Conservation (phyloP, 352 stramenopile species). For the Globisporangium radiosum region DNA sequence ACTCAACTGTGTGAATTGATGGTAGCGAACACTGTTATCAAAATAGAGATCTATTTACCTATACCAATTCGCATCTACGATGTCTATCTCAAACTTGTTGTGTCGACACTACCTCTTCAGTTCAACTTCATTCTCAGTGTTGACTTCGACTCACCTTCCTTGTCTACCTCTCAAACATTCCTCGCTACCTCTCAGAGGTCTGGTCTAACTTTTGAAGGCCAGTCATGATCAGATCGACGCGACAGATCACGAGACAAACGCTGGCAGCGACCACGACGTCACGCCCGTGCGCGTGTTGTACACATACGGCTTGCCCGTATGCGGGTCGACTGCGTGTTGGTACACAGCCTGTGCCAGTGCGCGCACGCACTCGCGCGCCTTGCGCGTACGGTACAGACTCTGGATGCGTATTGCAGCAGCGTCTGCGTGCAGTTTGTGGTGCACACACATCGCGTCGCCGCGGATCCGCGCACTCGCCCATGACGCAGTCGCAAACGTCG, state of each 20-base stretch:
- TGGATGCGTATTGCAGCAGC: constrained; percentile 44
- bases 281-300: constrained; percentile 53
- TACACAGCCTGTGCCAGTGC: constrained; percentile 35
- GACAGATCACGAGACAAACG: constrained; percentile 23
- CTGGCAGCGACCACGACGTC: constrained; percentile 43
- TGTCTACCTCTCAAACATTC: no score
- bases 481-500: constrained; percentile 7
- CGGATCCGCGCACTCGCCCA: constrained; percentile 29
- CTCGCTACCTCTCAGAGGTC: no score
- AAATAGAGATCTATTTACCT: constrained; percentile 18
- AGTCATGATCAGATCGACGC: background rate
- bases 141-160: no score
- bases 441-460: constrained; percentile 11
- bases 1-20: no score
- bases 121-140: no score
- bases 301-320: constrained; percentile 35
- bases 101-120: background rate
- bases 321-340: constrained; percentile 32
- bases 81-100: background rate
- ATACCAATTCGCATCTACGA: background rate
- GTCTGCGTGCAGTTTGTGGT: constrained; percentile 14
- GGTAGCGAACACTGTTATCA: no score
- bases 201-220: background rate
- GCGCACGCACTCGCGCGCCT: constrained; percentile 33
- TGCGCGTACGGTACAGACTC: constrained; percentile 44